These are phyloP conservation scores for Schizopora paradoxa DNA, from an alignment of 1,284 basidiomycete genomes.

Conservation along the genomic window DNA sequence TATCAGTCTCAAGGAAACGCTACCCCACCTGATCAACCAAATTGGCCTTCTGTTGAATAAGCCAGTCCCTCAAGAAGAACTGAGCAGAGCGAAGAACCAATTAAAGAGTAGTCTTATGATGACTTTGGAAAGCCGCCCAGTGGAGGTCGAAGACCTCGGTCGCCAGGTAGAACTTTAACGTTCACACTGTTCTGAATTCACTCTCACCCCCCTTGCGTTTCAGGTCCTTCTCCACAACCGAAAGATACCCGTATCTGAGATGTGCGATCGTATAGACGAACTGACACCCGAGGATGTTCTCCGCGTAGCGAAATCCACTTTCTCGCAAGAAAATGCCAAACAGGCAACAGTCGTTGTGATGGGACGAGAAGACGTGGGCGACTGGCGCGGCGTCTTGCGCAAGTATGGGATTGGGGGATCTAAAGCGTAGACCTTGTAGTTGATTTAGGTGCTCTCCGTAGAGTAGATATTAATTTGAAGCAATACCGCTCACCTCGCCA, in stretches of 20 bases:
- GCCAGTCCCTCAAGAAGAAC: constrained; percentile 62
- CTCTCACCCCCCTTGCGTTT: constrained; percentile 4
- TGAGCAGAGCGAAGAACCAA: constrained; percentile 91
- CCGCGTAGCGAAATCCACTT: constrained; percentile 70
- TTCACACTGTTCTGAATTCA: neutral
- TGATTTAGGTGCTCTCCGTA: too few relatives aligned
- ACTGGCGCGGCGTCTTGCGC: constrained; percentile 52
- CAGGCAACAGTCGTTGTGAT: constrained; percentile 68
- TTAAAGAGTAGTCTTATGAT: constrained; percentile 92
- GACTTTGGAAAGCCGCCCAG: constrained; percentile 88
- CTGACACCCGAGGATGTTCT: constrained; percentile 70
- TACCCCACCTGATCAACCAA: constrained; percentile 86
- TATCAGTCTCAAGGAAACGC: constrained; percentile 63
- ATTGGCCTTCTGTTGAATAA: constrained; percentile 68
- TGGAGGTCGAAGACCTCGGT: constrained; percentile 89
- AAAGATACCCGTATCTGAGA: constrained; percentile 85
- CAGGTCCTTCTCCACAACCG: constrained; percentile 89
- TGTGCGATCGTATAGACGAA: constrained; percentile 86
- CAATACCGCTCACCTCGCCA: too few relatives aligned
- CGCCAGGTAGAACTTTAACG: constrained; percentile 48
- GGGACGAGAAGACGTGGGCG: constrained; percentile 66
- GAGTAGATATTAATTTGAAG: too few relatives aligned
- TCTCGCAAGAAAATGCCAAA: constrained; percentile 54
- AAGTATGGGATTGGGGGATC: constrained; percentile 59
- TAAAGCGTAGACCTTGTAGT: neutral